Evolutionary conservation across 2,329 filamentous ascomycete genomes (phyloP).

Genomic region (Penicillium sp.): DNA sequence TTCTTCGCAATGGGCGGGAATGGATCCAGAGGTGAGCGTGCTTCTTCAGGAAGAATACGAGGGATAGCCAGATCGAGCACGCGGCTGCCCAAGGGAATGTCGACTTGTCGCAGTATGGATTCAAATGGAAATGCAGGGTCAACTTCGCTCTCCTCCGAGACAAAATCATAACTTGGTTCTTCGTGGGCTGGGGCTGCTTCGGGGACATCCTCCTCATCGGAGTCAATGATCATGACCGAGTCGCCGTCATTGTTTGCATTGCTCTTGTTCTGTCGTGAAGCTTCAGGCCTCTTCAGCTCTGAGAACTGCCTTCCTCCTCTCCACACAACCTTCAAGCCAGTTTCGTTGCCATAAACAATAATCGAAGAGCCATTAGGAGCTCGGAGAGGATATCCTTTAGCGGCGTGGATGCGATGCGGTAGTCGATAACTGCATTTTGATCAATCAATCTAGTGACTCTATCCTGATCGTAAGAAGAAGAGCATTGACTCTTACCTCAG

Average conservation of each 20-base stretch:
- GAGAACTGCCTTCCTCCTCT: slow-evolving; percentile 56
- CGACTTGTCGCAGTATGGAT: slow-evolving; percentile 54
- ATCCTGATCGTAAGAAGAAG: neutral
- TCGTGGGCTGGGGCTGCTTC: slow-evolving; percentile 25
- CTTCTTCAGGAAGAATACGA: slow-evolving; percentile 44
- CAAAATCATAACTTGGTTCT: slow-evolving; percentile 43
- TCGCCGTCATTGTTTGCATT: slow-evolving; percentile 36
- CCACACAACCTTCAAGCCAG: slow-evolving; percentile 61
- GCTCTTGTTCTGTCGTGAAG: slow-evolving; percentile 26
- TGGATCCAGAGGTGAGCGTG: slow-evolving; percentile 41
- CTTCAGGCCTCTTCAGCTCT: slow-evolving; percentile 22
- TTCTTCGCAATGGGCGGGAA: slow-evolving; percentile 50
- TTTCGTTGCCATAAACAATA: slow-evolving; percentile 60
- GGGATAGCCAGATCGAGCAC: slow-evolving; percentile 55
- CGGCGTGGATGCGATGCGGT: slow-evolving; percentile 57
- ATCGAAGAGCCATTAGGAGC: slow-evolving; percentile 63
- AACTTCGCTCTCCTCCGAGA: slow-evolving; percentile 56
- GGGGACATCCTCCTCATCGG: slow-evolving; percentile 53
- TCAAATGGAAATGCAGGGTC: slow-evolving; percentile 58
- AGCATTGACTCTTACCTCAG: slow-evolving; percentile 38
- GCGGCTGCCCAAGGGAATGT: slow-evolving; percentile 55
- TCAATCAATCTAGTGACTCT: slow-evolving; percentile 6
- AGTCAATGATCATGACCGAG: slow-evolving; percentile 57
- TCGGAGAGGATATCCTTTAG: slow-evolving; percentile 58
- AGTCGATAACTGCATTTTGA: slow-evolving; percentile 56